Conservation (phyloP, 306 rosid species). For the Gastrolobium villosum region DNA sequence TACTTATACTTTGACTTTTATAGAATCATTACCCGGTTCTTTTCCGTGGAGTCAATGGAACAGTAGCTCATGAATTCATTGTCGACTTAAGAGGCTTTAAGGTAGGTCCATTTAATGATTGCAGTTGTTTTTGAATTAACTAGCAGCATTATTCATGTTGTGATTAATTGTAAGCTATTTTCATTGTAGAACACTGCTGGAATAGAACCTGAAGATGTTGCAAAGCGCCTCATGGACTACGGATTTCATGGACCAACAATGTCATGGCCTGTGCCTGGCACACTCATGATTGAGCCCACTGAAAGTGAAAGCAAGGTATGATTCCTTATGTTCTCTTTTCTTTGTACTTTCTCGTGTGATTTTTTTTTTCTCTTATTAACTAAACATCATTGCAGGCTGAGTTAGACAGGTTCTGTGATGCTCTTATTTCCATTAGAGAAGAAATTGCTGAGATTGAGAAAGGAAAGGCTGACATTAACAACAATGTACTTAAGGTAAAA, state of each 20-base stretch:
- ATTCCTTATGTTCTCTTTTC: slow-evolving; percentile 3
- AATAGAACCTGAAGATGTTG: slow-evolving; percentile 93
- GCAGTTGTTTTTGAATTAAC: slow-evolving; percentile 7
- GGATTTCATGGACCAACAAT: slow-evolving; percentile 98
- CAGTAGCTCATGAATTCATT: slow-evolving; percentile 94
- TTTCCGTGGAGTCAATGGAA: slow-evolving; percentile 99
- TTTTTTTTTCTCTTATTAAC: slow-evolving; percentile 37
- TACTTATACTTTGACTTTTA: slow-evolving; percentile 39
- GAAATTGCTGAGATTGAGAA: slow-evolving; percentile 91
- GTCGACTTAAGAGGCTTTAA: slow-evolving; percentile 96
- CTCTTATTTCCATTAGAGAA: slow-evolving; percentile 91
- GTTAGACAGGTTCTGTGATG: slow-evolving; percentile 91
- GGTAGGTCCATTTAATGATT: slow-evolving; percentile 59
- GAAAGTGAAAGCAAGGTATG: slow-evolving; percentile 99
- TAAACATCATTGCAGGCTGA: slow-evolving; percentile 76
- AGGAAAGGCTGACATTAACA: slow-evolving; percentile 85
- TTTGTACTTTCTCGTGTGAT: no score
- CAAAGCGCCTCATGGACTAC: slow-evolving; percentile 98
- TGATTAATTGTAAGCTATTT: slow-evolving; percentile 45
- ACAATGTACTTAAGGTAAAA: slow-evolving; percentile 93
- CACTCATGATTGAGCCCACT: slow-evolving; percentile 98
- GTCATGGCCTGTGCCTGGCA: slow-evolving; percentile 99
- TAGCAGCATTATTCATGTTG: slow-evolving; percentile 20
- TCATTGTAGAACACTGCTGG: slow-evolving; percentile 82
- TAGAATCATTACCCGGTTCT: slow-evolving; percentile 89